Evolutionary conservation across 805 yeast genomes (phyloP).

Genomic region (Metschnikowia borealis): DNA sequence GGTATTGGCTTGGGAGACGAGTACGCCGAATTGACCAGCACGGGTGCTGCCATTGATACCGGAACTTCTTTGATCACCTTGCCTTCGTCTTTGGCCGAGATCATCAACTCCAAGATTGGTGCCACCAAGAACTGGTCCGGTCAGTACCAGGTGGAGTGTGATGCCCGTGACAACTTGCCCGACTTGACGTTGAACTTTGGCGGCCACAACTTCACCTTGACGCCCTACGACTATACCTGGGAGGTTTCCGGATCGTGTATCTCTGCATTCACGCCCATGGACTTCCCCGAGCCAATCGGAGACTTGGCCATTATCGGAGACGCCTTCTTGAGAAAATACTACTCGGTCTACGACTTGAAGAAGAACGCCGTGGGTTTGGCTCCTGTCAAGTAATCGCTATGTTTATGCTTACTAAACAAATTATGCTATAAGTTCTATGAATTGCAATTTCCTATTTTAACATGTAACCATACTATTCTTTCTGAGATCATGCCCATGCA

Average conservation of each 20-base stretch:
- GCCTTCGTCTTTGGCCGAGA: conserved; percentile 94
- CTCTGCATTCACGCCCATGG: conserved; percentile 96
- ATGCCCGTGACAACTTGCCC: conserved; percentile 75
- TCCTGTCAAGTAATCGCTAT: conserved; percentile 40
- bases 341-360: conserved; percentile 89
- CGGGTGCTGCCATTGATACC: conserved; percentile 98
- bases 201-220: conserved; percentile 87
- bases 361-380: conserved; percentile 95
- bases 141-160: conserved; percentile 93
- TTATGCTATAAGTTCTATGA: too few relatives aligned
- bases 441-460: too few relatives aligned
- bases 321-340: conserved; percentile 92
- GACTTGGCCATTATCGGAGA: conserved; percentile 96
- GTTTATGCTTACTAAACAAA: too few relatives aligned
- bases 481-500: too few relatives aligned
- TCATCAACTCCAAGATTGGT: conserved; percentile 91
- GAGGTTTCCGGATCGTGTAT: conserved; percentile 95
- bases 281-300: conserved; percentile 95
- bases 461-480: too few relatives aligned
- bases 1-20: conserved; percentile 91
- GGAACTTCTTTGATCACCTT: conserved; percentile 95
- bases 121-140: conserved; percentile 98
- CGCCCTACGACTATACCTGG: conserved; percentile 87
- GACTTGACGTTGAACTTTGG: conserved; percentile 86
- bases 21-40: conserved; percentile 71